These are phyloP conservation scores for Pugionium cornutum DNA, from an alignment of 345 rosid genomes.

Conservation along the genomic window DNA sequence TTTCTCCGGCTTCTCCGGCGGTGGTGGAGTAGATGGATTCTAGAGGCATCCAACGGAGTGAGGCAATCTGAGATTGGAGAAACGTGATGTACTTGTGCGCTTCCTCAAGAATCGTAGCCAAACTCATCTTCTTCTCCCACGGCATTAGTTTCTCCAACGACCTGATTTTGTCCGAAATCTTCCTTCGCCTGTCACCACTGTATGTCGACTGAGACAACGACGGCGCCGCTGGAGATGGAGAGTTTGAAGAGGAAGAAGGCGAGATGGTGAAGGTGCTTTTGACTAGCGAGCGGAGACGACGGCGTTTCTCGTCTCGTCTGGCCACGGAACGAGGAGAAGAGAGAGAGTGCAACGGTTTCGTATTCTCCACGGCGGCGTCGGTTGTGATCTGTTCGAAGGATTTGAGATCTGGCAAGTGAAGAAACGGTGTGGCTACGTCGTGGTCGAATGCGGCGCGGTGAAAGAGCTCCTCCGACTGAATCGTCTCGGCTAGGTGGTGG, in stretches of 20 bases:
- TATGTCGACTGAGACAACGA: not conserved
- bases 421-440: slow-evolving; percentile 9
- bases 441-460: not conserved
- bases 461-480: slow-evolving; percentile 17
- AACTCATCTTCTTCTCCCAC: slow-evolving; percentile 56
- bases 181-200: slow-evolving; percentile 33
- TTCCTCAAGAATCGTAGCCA: slow-evolving; percentile 53
- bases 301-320: slow-evolving; percentile 17
- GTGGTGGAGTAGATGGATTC: slow-evolving; percentile 22
- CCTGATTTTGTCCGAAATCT: slow-evolving; percentile 51
- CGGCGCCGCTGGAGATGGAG: not conserved
- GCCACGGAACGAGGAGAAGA: slow-evolving; percentile 10
- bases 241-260: slow-evolving; percentile 8
- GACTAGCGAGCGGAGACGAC: not conserved
- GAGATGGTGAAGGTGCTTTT: slow-evolving; percentile 12
- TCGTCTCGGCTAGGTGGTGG: slow-evolving; percentile 19
- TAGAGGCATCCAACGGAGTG: slow-evolving; percentile 55
- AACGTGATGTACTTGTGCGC: slow-evolving; percentile 57
- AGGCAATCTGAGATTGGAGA: slow-evolving; percentile 57
- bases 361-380: not conserved
- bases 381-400: slow-evolving; percentile 23
- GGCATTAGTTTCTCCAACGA: slow-evolving; percentile 64
- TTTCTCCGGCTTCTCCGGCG: not conserved
- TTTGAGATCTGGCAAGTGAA: slow-evolving; percentile 33
- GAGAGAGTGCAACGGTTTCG: slow-evolving; percentile 1